A percentile compares a stretch with the other conserved stretches of the same genome.
phyloP scores from a whole-genome alignment of 2,329 filamentous ascomycete genomes.

The Chalaropsis thielavioides region DNA sequence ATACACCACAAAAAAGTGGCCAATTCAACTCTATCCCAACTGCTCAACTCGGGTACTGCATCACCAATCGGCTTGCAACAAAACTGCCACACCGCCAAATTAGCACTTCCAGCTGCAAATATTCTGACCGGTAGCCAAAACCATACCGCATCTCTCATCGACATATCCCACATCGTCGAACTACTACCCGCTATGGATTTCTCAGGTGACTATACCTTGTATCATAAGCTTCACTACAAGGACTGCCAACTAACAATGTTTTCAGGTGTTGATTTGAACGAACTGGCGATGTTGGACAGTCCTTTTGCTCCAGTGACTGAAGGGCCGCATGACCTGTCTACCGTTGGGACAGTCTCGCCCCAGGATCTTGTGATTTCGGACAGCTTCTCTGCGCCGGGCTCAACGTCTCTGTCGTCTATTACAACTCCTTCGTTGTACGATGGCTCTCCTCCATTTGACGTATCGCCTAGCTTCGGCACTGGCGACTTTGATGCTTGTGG shows the following conservation, averaged over 20 bases:
- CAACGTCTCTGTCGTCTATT: slow-evolving; percentile 64
- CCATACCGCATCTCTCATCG: neutral
- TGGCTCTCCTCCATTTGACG: slow-evolving; percentile 54
- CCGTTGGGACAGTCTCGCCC: slow-evolving; percentile 64
- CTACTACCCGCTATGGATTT: slow-evolving; percentile 10
- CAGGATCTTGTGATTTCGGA: slow-evolving; percentile 63
- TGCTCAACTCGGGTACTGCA: neutral
- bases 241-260: neutral
- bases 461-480: slow-evolving; percentile 60
- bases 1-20: neutral
- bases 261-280: slow-evolving; percentile 44
- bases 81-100: neutral
- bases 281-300: slow-evolving; percentile 43
- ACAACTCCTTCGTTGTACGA: slow-evolving; percentile 71
- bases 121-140: neutral
- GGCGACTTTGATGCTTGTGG: slow-evolving; percentile 41
- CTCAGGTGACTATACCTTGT: slow-evolving; percentile 1
- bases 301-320: slow-evolving; percentile 28
- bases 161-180: neutral
- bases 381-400: slow-evolving; percentile 64
- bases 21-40: neutral
- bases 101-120: neutral
- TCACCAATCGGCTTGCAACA: neutral
- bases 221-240: slow-evolving; percentile 25
- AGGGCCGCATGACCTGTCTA: slow-evolving; percentile 22